Base-by-base conservation (phyloP, 140 eudicot genomes). In the Cichorium intybus region DNA sequence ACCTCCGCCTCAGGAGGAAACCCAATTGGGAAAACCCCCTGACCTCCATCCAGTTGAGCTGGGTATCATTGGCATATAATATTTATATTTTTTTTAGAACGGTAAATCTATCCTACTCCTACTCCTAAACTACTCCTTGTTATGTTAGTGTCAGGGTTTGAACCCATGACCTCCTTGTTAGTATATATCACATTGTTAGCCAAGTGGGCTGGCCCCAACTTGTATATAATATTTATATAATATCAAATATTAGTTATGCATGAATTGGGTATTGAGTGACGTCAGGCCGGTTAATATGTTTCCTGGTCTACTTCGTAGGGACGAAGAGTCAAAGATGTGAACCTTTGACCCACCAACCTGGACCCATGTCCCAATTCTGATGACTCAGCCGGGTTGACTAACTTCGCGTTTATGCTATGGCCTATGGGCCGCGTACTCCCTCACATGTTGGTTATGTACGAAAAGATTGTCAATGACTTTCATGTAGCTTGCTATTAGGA, bases 211-310 rank as follows among this genome's bases (percentile, higher is more conserved):
- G n/a, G n/a, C n/a, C n/a, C n/a, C n/a, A n/a, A n/a, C n/a, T n/a
- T n/a, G n/a, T n/a, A n/a, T 34, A 7, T 39, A 3, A 12, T 10
- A 39, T 10, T 39, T 39, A 12, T 11, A 39, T 10, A 0, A 6
- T 39, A 39, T 39, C n/a, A 39, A 39, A 39, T 39, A 11, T 39
- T 39, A 39, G 46, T 43, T 43, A 15, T 43, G 49, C 18, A 1
- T 43, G 3, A 70, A 48, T 70, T 18, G 37, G 75, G 29, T 2
- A 29, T 8, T 37, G 67, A 16, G 39, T 27, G 67, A 69, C 62
- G 69, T 71, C 41, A 10, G 79, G 69, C 54, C 74, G 79, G 79
- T 74, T 74, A 50, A 26, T 39, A 14, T 67, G 75, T 60, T 59
- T 75, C 51, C 80, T 7, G 21, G 69, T 70, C 70, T 50, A 10